phyloP scores from a whole-genome alignment of 2,329 filamentous ascomycete species.

The Ophidiomyces ophidiicola region DNA sequence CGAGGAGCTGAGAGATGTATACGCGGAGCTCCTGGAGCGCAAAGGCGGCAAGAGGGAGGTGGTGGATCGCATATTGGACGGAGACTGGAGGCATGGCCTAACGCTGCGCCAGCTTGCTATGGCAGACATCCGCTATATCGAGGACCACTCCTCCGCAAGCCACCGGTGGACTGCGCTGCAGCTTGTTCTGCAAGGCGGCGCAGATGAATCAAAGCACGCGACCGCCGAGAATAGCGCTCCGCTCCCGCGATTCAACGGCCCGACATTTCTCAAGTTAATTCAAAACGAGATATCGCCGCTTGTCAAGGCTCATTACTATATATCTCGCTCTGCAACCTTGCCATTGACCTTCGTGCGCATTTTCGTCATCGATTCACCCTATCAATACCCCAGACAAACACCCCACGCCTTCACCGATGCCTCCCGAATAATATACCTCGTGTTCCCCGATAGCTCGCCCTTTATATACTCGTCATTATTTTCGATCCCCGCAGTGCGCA shows the following conservation, averaged over 20 bases:
- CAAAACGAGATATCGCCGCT: slow-evolving; percentile 63
- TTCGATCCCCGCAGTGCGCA: slow-evolving; percentile 28
- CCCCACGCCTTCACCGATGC: slow-evolving; percentile 42
- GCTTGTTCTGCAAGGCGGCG: slow-evolving; percentile 21
- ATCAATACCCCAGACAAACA: slow-evolving; percentile 43
- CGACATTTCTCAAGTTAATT: slow-evolving; percentile 65
- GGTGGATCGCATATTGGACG: slow-evolving; percentile 44
- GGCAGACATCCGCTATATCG: slow-evolving; percentile 42
- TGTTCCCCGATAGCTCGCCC: slow-evolving; percentile 69
- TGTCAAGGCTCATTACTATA: slow-evolving; percentile 72
- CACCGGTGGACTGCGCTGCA: slow-evolving; percentile 44
- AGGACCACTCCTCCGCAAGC: slow-evolving; percentile 39
- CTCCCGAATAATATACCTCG: slow-evolving; percentile 62
- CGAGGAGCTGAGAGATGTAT: slow-evolving; percentile 54
- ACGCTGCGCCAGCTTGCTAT: slow-evolving; percentile 45
- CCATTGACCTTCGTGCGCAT: slow-evolving; percentile 65
- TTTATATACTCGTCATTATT: slow-evolving; percentile 55
- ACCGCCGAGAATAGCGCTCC: slow-evolving; percentile 20
- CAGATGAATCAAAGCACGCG: slow-evolving; percentile 13
- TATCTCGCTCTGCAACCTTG: slow-evolving; percentile 53
- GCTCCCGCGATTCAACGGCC: slow-evolving; percentile 63
- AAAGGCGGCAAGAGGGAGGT: slow-evolving; percentile 44
- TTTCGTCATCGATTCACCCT: slow-evolving; percentile 68
- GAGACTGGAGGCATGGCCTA: slow-evolving; percentile 45
- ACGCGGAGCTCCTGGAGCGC: slow-evolving; percentile 46